These are phyloP conservation scores for Fusarium globosum DNA, from an alignment of 2,329 filamentous ascomycete species.

Conservation along the genomic window DNA sequence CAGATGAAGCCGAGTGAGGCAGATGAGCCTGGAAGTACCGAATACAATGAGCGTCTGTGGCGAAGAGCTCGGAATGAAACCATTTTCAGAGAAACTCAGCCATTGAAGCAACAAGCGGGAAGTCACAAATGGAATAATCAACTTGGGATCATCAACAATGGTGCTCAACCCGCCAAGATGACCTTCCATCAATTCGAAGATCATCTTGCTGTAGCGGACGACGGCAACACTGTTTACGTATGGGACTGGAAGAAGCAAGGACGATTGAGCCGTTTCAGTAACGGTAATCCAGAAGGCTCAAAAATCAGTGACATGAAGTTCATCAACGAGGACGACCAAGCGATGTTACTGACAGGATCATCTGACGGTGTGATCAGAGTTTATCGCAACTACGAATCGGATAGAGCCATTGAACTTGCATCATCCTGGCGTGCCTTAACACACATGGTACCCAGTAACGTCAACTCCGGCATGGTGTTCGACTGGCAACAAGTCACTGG, in stretches of 20 bases:
- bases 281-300: slow-evolving; percentile 90
- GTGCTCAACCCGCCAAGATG: slow-evolving; percentile 90
- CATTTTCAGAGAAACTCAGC: slow-evolving; percentile 92
- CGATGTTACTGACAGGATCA: slow-evolving; percentile 92
- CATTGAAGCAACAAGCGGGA: slow-evolving; percentile 88
- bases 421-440: slow-evolving; percentile 92
- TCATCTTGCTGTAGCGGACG: slow-evolving; percentile 92
- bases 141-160: slow-evolving; percentile 86
- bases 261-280: slow-evolving; percentile 86
- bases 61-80: slow-evolving; percentile 90
- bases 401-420: slow-evolving; percentile 82
- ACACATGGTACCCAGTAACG: slow-evolving; percentile 92
- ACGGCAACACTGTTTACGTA: slow-evolving; percentile 87
- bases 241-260: slow-evolving; percentile 91
- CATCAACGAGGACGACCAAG: slow-evolving; percentile 98
- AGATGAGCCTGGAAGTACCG: slow-evolving; percentile 93
- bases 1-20: slow-evolving; percentile 98
- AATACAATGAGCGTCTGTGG: slow-evolving; percentile 97
- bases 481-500: slow-evolving; percentile 99
- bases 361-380: slow-evolving; percentile 95
- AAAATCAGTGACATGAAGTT: slow-evolving; percentile 96
- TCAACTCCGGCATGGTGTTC: slow-evolving; percentile 95
- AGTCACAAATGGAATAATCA: slow-evolving; percentile 88
- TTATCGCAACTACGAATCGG: slow-evolving; percentile 89
- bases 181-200: slow-evolving; percentile 98